Conservation (phyloP, 140 eudicot species). For the Anethum foeniculum region DNA sequence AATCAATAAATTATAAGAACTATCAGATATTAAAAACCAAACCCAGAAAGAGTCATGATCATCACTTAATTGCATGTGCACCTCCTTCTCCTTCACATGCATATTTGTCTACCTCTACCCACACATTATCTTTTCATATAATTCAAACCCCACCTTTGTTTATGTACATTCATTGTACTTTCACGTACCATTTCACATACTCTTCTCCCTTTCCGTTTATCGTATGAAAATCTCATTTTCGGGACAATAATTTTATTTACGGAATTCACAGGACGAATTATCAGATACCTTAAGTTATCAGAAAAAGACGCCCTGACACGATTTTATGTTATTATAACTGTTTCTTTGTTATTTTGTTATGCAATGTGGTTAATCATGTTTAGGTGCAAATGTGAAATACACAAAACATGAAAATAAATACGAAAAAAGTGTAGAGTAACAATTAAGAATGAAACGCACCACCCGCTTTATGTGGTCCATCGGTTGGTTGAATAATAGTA, state of each 20-base stretch:
- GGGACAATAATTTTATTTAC: not conserved
- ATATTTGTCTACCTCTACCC: slow-evolving; percentile 26
- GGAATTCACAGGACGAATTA: too few species aligned
- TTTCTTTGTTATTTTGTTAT: too few species aligned
- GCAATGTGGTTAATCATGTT: not conserved
- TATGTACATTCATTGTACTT: slow-evolving; percentile 70
- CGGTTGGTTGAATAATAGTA: slow-evolving; percentile 7
- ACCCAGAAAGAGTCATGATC: slow-evolving; percentile 23
- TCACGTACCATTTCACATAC: slow-evolving; percentile 37
- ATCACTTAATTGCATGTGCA: slow-evolving; percentile 42
- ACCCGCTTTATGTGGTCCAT: slow-evolving; percentile 18
- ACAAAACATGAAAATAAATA: not conserved
- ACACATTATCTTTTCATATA: not conserved
- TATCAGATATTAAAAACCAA: slow-evolving; percentile 1
- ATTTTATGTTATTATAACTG: too few species aligned
- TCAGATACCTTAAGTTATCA: too few species aligned
- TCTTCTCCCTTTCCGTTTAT: not conserved
- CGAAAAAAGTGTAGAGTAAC: not conserved
- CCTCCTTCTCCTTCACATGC: slow-evolving; percentile 53
- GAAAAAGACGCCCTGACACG: too few species aligned
- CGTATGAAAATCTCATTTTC: not conserved
- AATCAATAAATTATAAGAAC: not conserved
- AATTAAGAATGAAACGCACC: not conserved
- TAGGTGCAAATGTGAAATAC: not conserved
- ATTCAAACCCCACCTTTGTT: slow-evolving; percentile 20